These are phyloP conservation scores for Striga asiatica DNA, from an alignment of 257 asterid species.

Conservation along the genomic window DNA sequence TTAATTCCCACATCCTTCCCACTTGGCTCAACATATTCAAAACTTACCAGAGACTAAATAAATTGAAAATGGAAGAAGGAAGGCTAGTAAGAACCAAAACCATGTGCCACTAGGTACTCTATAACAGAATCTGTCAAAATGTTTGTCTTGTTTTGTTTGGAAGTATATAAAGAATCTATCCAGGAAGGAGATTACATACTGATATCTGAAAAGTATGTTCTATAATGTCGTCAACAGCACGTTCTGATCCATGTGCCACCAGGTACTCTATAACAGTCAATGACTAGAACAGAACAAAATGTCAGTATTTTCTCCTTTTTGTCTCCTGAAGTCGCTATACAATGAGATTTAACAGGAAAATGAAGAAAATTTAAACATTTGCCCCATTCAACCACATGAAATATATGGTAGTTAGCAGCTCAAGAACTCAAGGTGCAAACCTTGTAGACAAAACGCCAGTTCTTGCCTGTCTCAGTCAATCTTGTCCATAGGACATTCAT, in stretches of 20 bases:
- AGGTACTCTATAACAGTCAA: conserved; percentile 91
- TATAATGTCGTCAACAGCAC: conserved; percentile 89
- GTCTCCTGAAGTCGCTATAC: no score
- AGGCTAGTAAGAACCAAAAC: conserved; percentile 13
- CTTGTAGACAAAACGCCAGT: conserved; percentile 91
- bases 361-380: background rate
- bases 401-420: background rate
- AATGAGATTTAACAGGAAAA: conserved; percentile 2
- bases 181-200: conserved; percentile 37
- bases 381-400: background rate
- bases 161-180: background rate
- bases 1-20: conserved; percentile 86
- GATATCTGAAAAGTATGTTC: conserved; percentile 91
- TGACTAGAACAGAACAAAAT: conserved; percentile 36
- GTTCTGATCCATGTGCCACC: conserved; percentile 95
- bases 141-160: background rate
- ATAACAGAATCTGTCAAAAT: background rate
- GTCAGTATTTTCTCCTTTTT: conserved; percentile 9
- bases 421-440: conserved; percentile 24
- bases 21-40: conserved; percentile 83
- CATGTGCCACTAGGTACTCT: background rate
- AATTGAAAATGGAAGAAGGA: conserved; percentile 17
- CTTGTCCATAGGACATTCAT: conserved; percentile 91
- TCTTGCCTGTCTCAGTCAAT: conserved; percentile 70
- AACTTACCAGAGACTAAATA: conserved; percentile 70